Base-by-base conservation (phyloP, 345 rosid genomes). In the Brassica juncea region DNA sequence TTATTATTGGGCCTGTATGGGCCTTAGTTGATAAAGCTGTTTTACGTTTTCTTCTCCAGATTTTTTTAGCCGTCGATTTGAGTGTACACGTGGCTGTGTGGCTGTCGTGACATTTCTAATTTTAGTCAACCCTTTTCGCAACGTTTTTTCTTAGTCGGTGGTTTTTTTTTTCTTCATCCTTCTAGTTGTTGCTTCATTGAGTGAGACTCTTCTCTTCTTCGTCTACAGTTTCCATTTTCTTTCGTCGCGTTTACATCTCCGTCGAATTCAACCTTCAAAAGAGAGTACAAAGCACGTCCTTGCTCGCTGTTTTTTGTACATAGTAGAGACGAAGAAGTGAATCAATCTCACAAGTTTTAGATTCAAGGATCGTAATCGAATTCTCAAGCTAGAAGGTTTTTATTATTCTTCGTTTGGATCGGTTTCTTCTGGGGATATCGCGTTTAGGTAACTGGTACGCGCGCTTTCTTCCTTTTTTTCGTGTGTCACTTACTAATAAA, bases 331-430 rank as follows among this genome's bases (percentile, higher is more conserved):
- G 21, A 37, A 4, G 34, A 57, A 69, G 8, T 37, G 5, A 65
- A 9, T 78, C 72, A 8, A 44, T 72, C 66, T 66, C 47, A 65
- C 66, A 23, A 23, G 23, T 11, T 58, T 65, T 54, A 54, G 7
- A 25, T 5, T 35, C 58, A 8, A 66, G 14, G 12, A 15, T 16
- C 64, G 14, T 27, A 19, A 65, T 71, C 67, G 15, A 65, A 19
- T 39, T 72, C 68, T 55, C 72, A 55, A 72, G 72, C 68, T 78
- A 16, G 73, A 79, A 61, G 71, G 61, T 14, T 7, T 54, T 54
- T 64, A 19, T 27, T 19, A 21, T 32, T 75, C 37, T 55, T 27
- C 2, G 44, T 21, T 21, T 60, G 15, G 75, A 47, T 61, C 63
- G 52, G 61, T 60, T 34, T 59, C 16, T 47, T 39, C 10, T 4